Conservation (phyloP, 257 asterid genomes). For the Lycium barbarum region DNA sequence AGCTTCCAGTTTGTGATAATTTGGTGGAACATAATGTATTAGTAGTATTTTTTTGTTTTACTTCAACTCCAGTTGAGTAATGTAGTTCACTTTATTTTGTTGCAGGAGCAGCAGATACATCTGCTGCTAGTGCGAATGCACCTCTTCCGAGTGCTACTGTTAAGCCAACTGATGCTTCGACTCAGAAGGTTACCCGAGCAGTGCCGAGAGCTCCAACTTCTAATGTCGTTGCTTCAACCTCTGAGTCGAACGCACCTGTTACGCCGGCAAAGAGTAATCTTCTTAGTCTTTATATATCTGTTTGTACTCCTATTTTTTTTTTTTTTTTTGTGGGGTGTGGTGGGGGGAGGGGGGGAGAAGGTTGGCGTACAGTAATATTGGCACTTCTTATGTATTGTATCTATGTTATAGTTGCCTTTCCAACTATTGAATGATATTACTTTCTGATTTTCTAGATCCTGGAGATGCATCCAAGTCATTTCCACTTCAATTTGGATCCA, state of each 20-base stretch:
- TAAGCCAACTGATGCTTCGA: slow-evolving; percentile 45
- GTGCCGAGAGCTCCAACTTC: slow-evolving; percentile 59
- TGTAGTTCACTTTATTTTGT: slow-evolving; percentile 13
- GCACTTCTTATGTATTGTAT: slow-evolving; percentile 25
- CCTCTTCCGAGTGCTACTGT: slow-evolving; percentile 41
- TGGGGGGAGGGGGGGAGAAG: neutral
- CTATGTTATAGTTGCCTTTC: neutral
- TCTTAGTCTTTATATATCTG: slow-evolving; percentile 24
- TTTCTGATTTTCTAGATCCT: slow-evolving; percentile 46
- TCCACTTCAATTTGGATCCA: slow-evolving; percentile 90
- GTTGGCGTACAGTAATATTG: neutral
- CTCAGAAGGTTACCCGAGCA: slow-evolving; percentile 55
- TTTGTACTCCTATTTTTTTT: neutral
- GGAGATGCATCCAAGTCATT: slow-evolving; percentile 70
- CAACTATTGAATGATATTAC: neutral
- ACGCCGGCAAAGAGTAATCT: slow-evolving; percentile 71
- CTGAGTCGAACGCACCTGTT: slow-evolving; percentile 52
- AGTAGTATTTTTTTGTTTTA: neutral
- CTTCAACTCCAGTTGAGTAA: neutral
- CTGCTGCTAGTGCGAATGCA: slow-evolving; percentile 37
- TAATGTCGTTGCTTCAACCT: slow-evolving; percentile 47
- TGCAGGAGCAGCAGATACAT: slow-evolving; percentile 51
- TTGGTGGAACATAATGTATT: neutral
- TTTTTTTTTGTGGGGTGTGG: neutral
- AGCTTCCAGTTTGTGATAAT: neutral